A percentile compares a stretch with the other conserved stretches of the same genome.
These are phyloP conservation scores for Fagus sylvatica DNA, from an alignment of 306 rosid species.

Conservation along the genomic window DNA sequence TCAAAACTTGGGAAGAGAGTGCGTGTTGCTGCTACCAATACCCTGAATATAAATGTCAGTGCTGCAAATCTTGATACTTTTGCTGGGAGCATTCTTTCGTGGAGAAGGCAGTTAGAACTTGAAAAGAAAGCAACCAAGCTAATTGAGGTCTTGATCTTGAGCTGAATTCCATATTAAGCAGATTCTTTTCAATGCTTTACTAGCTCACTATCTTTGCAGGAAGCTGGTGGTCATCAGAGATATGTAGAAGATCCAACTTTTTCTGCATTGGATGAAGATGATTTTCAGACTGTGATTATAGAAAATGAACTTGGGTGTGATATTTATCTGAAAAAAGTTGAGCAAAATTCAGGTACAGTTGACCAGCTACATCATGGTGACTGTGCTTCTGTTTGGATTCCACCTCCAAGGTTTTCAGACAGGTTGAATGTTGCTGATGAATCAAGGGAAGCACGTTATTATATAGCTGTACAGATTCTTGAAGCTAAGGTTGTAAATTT, in stretches of 20 bases:
- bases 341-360: conserved; percentile 55
- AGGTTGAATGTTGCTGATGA: conserved; percentile 80
- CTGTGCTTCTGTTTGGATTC: conserved; percentile 75
- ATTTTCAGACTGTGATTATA: conserved; percentile 77
- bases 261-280: conserved; percentile 95
- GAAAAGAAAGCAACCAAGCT: conserved; percentile 72
- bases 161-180: conserved; percentile 24
- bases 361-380: conserved; percentile 63
- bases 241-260: conserved; percentile 57
- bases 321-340: conserved; percentile 68
- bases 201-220: conserved; percentile 54
- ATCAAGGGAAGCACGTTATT: conserved; percentile 78
- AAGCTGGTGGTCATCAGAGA: conserved; percentile 44
- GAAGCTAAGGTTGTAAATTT: conserved; percentile 79
- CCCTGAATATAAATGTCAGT: conserved; percentile 81
- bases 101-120: conserved; percentile 89
- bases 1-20: conserved; percentile 77
- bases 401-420: conserved; percentile 91
- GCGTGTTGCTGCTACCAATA: conserved; percentile 84
- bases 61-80: conserved; percentile 84
- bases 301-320: conserved; percentile 94
- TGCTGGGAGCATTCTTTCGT: conserved; percentile 72
- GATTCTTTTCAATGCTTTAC: conserved; percentile 18
- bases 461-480: conserved; percentile 79
- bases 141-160: conserved; percentile 53